Conservation (phyloP, 768 basidiomycete species). For the Mycena vitilis region DNA sequence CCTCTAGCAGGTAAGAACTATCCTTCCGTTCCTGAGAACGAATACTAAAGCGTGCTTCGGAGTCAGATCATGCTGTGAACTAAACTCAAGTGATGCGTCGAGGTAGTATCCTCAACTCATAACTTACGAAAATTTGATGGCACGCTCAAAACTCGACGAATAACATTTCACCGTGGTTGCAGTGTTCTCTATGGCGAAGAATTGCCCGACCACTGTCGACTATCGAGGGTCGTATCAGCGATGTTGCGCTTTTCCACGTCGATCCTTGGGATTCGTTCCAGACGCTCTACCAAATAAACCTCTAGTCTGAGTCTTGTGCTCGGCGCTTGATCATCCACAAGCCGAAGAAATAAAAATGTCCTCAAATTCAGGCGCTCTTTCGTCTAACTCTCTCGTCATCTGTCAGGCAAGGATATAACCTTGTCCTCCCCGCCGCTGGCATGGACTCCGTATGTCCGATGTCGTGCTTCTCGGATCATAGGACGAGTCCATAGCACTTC, state of each 20-base stretch:
- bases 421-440: constrained; percentile 30
- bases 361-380: constrained; percentile 28
- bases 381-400: constrained; percentile 28
- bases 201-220: constrained; percentile 11
- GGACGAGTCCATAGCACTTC: constrained; percentile 25
- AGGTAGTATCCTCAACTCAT: constrained; percentile 20
- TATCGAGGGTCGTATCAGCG: background rate
- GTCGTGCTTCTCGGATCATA: constrained; percentile 37
- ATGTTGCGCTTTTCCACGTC: constrained; percentile 10
- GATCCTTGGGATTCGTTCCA: background rate
- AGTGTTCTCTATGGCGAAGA: constrained; percentile 11
- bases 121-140: constrained; percentile 26
- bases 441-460: constrained; percentile 34
- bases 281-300: background rate
- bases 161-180: constrained; percentile 15
- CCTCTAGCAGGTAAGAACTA: constrained; percentile 72
- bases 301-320: background rate
- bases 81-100: constrained; percentile 26
- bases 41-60: constrained; percentile 20
- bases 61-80: constrained; percentile 31
- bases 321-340: constrained; percentile 13
- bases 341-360: constrained; percentile 29
- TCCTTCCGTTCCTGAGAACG: constrained; percentile 19
- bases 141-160: background rate
- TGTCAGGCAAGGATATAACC: constrained; percentile 36